phyloP scores from a whole-genome alignment of 768 basidiomycete species.

The Cyclocybe cylindracea region DNA sequence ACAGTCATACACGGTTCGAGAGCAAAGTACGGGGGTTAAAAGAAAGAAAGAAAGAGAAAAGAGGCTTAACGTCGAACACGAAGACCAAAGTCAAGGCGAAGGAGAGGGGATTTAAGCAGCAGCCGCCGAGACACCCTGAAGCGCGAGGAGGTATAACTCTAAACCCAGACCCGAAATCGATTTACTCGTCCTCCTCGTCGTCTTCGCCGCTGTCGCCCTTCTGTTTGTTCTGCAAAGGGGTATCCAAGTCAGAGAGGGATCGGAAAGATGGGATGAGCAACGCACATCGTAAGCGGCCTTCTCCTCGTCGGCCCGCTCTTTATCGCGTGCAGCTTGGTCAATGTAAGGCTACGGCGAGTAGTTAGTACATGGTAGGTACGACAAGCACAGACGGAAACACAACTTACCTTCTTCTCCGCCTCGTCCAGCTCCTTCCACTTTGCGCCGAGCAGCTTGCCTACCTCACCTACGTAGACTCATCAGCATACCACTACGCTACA shows the following conservation, averaged over 20 bases:
- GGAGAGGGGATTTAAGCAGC: background rate
- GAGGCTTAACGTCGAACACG: constrained; percentile 8
- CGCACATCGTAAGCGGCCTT: constrained; percentile 56
- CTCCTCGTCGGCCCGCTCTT: constrained; percentile 83
- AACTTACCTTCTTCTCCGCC: constrained; percentile 86
- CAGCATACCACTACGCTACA: background rate
- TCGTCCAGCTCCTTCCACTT: constrained; percentile 97
- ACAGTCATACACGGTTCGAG: constrained; percentile 18
- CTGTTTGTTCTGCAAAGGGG: constrained; percentile 21
- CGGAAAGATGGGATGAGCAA: background rate
- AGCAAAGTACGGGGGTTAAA: constrained; percentile 5
- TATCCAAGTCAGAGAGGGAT: background rate
- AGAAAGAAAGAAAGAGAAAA: constrained; percentile 4
- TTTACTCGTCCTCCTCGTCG: constrained; percentile 35
- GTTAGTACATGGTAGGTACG: constrained; percentile 5
- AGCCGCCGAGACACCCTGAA: background rate
- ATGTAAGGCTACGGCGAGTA: constrained; percentile 69
- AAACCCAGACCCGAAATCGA: background rate
- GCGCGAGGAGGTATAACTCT: constrained; percentile 1
- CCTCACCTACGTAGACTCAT: constrained; percentile 59
- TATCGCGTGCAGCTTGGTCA: constrained; percentile 85
- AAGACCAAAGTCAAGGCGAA: constrained; percentile 1
- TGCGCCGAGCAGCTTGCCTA: constrained; percentile 92
- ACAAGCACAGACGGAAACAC: constrained; percentile 9
- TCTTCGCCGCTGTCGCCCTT: constrained; percentile 34